These are phyloP conservation scores for Lyophyllum decastes DNA, from an alignment of 768 basidiomycete genomes.

Conservation along the genomic window DNA sequence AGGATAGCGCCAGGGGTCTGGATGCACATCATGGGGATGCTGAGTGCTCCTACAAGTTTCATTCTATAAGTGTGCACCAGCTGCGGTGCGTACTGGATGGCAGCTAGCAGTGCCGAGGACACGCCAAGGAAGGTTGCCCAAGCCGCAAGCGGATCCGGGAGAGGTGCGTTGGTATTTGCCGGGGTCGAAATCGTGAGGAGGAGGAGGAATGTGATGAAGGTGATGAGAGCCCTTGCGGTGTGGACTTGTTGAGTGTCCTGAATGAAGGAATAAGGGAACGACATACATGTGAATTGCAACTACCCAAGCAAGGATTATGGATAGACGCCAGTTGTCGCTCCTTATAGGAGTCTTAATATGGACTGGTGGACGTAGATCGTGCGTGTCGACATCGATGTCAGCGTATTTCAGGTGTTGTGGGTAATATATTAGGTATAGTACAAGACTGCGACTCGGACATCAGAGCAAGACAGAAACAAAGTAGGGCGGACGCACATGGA, in stretches of 20 bases:
- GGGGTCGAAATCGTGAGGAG: conserved; percentile 44
- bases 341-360: conserved; percentile 49
- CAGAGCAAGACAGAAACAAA: background rate
- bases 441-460: conserved; percentile 55
- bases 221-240: conserved; percentile 49
- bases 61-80: conserved; percentile 74
- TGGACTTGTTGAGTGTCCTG: conserved; percentile 4
- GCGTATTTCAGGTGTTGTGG: conserved; percentile 79
- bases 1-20: conserved; percentile 87
- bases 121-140: conserved; percentile 93
- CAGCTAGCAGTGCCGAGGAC: conserved; percentile 74
- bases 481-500: conserved; percentile 61
- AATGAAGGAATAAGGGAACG: conserved; percentile 8
- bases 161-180: conserved; percentile 37
- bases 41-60: conserved; percentile 88
- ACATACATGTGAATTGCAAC: conserved; percentile 73
- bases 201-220: conserved; percentile 64
- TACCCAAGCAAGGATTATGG: conserved; percentile 72
- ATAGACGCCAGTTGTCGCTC: conserved; percentile 77
- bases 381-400: conserved; percentile 35
- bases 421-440: conserved; percentile 92
- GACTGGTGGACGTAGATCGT: conserved; percentile 41
- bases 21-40: conserved; percentile 94
- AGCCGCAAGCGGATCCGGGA: conserved; percentile 30
- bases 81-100: conserved; percentile 88